phyloP scores from a whole-genome alignment of 2,329 filamentous ascomycete genomes.

The Hypoxylon sp. region DNA sequence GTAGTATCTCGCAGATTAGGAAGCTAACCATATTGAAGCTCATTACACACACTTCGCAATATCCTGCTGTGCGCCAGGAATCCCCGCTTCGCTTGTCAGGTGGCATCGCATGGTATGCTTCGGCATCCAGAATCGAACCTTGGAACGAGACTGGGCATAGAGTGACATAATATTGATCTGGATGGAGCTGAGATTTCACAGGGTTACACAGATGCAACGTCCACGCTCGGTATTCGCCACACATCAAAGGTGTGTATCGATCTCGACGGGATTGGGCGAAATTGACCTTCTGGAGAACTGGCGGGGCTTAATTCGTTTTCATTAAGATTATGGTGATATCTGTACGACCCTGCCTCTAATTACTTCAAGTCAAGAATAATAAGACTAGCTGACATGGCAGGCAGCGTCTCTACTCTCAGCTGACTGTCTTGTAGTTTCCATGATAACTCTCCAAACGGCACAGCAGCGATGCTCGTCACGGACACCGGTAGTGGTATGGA shows the following conservation, averaged over 20 bases:
- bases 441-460: constrained; percentile 48
- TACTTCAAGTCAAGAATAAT: constrained; percentile 52
- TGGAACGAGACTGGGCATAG: background rate
- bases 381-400: constrained; percentile 55
- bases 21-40: background rate
- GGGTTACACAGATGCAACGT: constrained; percentile 5
- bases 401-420: constrained; percentile 50
- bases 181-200: background rate
- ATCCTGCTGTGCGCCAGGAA: background rate
- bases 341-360: background rate
- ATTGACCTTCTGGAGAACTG: background rate
- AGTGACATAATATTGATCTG: background rate
- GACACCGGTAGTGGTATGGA: constrained; percentile 41
- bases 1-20: background rate
- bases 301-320: background rate
- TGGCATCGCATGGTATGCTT: background rate
- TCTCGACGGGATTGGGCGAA: background rate
- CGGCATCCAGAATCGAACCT: background rate
- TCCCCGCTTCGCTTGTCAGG: background rate
- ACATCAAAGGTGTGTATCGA: background rate
- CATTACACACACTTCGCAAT: background rate
- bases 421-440: constrained; percentile 47
- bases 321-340: constrained; percentile 3
- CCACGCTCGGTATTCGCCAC: background rate
- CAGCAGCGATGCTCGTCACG: constrained; percentile 39